Base-by-base conservation (phyloP, 139 green algal genomes). In the Coccomyxa sp. region DNA sequence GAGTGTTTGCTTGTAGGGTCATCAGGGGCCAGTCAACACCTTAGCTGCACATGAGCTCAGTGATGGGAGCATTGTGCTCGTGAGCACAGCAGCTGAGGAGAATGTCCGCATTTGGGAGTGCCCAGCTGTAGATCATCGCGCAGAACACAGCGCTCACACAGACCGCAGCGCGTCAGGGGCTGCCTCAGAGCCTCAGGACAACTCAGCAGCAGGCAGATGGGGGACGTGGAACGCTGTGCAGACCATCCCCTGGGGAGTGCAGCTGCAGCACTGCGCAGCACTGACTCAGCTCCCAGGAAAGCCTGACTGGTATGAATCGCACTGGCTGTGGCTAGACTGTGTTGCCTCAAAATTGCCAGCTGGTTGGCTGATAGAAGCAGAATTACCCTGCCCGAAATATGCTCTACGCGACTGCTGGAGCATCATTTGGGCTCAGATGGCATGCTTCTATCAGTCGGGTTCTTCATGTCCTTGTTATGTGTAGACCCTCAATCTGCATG, bases 251-350 rank as follows among this genome's bases (percentile, higher is more conserved):
- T 73, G 82, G 37, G 92, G 88, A 24, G 82, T 78, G 7, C 82
- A 86, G 36, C 81, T 96, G 55, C 90, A 93, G 78, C 86, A 89
- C 29, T 90, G 84, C 68, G 78, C 76, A 37, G 91, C 91, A 22
- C 71, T 94, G 31, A 82, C 87, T 9, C 55, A 81, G 1, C 55
- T 94, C 31, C 87, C 85, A 29, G 74, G 39, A 10, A 55, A 86
- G 24, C 83, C 88, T 7, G 78, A 68, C 68, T 91, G 86, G 85
- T 88, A 73, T 18, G 79, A 37, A 39, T 22, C 29, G 1, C 70
- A 58, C 0, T 37, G 22, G 38, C 37, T 64, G n/a, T 33, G 10
- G 58, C 22, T 68, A 27, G 34, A 29, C 33, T 12, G 12, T 8
- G 12, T 44, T 44, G 18, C 10, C 24, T 12, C 8, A 44, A 75